These are phyloP conservation scores for Sporothrix luriei DNA, from an alignment of 2,329 filamentous ascomycete genomes.

Conservation along the genomic window DNA sequence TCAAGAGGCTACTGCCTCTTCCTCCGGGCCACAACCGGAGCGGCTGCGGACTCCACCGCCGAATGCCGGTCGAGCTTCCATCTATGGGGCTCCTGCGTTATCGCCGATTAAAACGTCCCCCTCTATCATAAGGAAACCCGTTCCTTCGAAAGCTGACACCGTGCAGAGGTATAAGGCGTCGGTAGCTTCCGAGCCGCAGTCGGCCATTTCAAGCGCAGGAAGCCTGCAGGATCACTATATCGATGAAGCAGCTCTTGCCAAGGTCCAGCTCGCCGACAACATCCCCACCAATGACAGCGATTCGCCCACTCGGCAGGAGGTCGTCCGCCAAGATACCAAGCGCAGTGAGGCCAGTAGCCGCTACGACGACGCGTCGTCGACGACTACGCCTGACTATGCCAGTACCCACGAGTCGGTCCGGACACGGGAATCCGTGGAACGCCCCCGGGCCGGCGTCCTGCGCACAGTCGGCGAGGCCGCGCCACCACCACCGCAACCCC, in stretches of 20 bases:
- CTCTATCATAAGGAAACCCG: slow-evolving; percentile 41
- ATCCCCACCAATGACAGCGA: background rate
- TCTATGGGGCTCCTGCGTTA: slow-evolving; percentile 21
- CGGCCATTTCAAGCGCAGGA: slow-evolving; percentile 35
- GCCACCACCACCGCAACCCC: background rate
- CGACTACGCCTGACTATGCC: slow-evolving; percentile 74
- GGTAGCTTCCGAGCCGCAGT: slow-evolving; percentile 34
- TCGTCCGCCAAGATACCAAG: slow-evolving; percentile 46
- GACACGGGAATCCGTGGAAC: slow-evolving; percentile 58
- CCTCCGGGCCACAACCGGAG: background rate
- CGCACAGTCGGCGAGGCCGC: slow-evolving; percentile 70
- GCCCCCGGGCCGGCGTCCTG: slow-evolving; percentile 75
- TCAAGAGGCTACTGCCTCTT: background rate
- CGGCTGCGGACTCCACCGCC: slow-evolving; percentile 33
- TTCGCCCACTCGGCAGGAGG: slow-evolving; percentile 13
- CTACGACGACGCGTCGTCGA: slow-evolving; percentile 66
- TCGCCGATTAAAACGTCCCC: slow-evolving; percentile 37
- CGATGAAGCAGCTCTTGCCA: slow-evolving; percentile 35
- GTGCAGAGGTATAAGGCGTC: slow-evolving; percentile 35
- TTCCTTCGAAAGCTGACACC: slow-evolving; percentile 40
- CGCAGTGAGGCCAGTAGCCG: slow-evolving; percentile 49
- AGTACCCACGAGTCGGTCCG: slow-evolving; percentile 64
- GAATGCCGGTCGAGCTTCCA: slow-evolving; percentile 9
- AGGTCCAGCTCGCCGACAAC: slow-evolving; percentile 31
- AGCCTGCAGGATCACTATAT: slow-evolving; percentile 36